A percentile compares a stretch with the other conserved stretches of the same genome.
Conservation (phyloP, 176 grass and related monocot species). For the Tillandsia leiboldiana region DNA sequence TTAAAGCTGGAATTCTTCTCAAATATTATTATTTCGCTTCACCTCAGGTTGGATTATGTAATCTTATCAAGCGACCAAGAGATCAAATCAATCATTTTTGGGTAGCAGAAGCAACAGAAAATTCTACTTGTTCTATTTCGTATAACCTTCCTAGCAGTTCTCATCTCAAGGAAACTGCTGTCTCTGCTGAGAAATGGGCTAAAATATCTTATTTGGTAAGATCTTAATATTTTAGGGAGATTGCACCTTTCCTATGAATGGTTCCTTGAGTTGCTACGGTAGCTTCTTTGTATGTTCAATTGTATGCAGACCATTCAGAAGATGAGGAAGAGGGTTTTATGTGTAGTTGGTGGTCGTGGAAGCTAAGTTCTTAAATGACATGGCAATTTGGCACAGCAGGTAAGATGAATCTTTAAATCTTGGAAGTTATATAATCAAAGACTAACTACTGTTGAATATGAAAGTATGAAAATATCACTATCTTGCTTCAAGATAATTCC, state of each 20-base stretch:
- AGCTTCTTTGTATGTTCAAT: constrained; percentile 5
- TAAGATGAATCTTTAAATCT: background rate
- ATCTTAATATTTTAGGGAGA: constrained; percentile 19
- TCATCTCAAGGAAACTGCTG: constrained; percentile 58
- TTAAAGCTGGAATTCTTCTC: background rate
- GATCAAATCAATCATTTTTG: constrained; percentile 72
- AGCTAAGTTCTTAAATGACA: constrained; percentile 15
- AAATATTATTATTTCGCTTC: constrained; percentile 8
- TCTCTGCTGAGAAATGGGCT: constrained; percentile 58
- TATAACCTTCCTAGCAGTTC: constrained; percentile 51
- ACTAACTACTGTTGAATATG: no score
- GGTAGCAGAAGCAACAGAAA: constrained; percentile 74
- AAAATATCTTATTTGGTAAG: constrained; percentile 53
- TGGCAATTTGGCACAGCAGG: background rate
- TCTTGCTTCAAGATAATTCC: no score
- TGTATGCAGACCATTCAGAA: constrained; percentile 53
- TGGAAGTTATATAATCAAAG: no score
- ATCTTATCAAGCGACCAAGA: constrained; percentile 67
- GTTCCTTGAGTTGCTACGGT: constrained; percentile 10
- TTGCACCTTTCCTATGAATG: constrained; percentile 3
- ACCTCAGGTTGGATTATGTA: constrained; percentile 79
- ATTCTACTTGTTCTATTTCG: constrained; percentile 44
- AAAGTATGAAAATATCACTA: no score
- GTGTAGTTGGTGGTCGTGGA: constrained; percentile 48
- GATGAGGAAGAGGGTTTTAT: constrained; percentile 46